phyloP scores from a whole-genome alignment of 208 protist species.

The Trypanosoma conorhini region DNA sequence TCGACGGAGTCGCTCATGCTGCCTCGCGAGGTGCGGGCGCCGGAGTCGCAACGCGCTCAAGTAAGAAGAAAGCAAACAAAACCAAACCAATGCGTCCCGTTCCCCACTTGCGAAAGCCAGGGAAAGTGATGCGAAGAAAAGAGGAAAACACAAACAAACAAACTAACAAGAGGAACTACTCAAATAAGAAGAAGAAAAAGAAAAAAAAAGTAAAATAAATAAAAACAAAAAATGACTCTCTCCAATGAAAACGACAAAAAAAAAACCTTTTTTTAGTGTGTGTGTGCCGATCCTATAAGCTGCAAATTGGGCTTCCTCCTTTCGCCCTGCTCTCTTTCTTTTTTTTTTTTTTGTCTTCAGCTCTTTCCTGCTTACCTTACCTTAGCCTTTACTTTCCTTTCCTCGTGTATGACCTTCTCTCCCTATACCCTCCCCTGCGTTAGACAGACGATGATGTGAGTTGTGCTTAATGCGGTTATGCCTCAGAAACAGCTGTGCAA shows the following conservation, averaged over 20 bases:
- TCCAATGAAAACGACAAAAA: too few species aligned
- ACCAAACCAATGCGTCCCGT: too few species aligned
- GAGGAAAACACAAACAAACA: conserved; percentile 4
- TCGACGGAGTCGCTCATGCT: conserved; percentile 6
- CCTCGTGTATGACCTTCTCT: background rate
- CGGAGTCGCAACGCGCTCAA: background rate
- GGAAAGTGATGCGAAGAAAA: too few species aligned
- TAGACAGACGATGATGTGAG: background rate
- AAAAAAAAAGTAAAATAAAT: background rate
- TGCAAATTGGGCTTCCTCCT: background rate
- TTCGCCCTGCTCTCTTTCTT: background rate
- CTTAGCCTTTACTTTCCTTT: background rate
- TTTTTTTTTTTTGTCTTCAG: background rate
- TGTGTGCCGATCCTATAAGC: background rate
- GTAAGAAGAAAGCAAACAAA: too few species aligned
- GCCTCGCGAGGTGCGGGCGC: background rate
- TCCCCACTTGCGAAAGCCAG: too few species aligned
- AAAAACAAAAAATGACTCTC: conserved; percentile 10
- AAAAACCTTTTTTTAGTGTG: too few species aligned
- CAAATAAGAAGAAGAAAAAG: background rate
- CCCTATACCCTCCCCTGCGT: background rate
- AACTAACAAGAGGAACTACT: too few species aligned
- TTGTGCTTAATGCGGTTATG: background rate
- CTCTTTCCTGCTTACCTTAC: background rate
- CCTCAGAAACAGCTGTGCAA: conserved; percentile 10